Conservation (phyloP, 106 monocot genomes). For the Alisma plantagoaquatica region DNA sequence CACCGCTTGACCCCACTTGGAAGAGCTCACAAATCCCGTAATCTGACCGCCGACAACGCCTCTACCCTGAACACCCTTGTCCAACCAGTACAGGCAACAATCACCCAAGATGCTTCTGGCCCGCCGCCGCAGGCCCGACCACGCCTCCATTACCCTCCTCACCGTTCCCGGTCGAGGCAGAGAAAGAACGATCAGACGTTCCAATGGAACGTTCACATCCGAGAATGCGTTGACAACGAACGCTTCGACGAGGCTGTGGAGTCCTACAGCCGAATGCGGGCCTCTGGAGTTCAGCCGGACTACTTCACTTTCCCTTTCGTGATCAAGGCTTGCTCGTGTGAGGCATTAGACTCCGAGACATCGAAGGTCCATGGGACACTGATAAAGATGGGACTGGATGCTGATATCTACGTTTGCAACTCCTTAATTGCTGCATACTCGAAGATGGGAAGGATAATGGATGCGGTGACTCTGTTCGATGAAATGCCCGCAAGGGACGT, state of each 20-base stretch:
- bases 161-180: background rate
- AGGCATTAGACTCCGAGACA: slow-evolving; percentile 13
- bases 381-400: slow-evolving; percentile 55
- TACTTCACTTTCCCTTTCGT: slow-evolving; percentile 71
- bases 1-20: no score
- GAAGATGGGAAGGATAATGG: slow-evolving; percentile 29
- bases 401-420: slow-evolving; percentile 55
- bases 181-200: slow-evolving; percentile 10
- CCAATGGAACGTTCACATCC: slow-evolving; percentile 65
- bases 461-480: slow-evolving; percentile 52
- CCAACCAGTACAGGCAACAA: no score
- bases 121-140: no score
- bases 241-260: slow-evolving; percentile 37
- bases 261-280: slow-evolving; percentile 44
- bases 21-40: no score
- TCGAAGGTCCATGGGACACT: slow-evolving; percentile 36
- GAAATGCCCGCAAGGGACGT: slow-evolving; percentile 53
- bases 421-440: slow-evolving; percentile 62
- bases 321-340: slow-evolving; percentile 52
- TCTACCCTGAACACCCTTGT: no score
- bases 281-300: slow-evolving; percentile 20
- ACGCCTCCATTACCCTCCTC: no score
- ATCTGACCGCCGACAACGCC: no score
- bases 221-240: slow-evolving; percentile 33
- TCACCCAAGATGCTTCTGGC: no score